Evolutionary conservation across 2,329 filamentous ascomycete genomes (phyloP).

Genomic region (Ascochyta fabae): DNA sequence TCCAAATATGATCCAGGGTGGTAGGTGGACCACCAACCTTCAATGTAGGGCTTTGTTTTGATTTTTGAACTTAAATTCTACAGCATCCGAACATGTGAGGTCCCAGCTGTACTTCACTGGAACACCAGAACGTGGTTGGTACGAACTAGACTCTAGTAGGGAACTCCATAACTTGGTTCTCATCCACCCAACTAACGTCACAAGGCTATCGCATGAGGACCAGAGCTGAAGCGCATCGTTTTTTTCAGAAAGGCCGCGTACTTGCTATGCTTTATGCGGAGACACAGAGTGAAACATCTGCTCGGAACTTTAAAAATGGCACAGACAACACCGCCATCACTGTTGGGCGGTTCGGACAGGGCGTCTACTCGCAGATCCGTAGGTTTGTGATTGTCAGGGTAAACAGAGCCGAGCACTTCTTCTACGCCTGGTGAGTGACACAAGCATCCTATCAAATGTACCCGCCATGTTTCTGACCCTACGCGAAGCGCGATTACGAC

Average conservation of each 20-base stretch:
- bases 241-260: constrained; percentile 29
- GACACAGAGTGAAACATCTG: constrained; percentile 11
- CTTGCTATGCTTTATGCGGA: constrained; percentile 34
- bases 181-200: not conserved
- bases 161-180: not conserved
- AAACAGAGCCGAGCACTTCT: constrained; percentile 17
- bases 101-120: not conserved
- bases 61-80: too few relatives aligned
- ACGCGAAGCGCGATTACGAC: constrained; percentile 46
- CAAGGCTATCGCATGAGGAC: constrained; percentile 31
- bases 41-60: too few relatives aligned
- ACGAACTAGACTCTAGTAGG: constrained; percentile 17
- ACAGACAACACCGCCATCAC: constrained; percentile 16
- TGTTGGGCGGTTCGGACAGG: constrained; percentile 19
- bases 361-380: constrained; percentile 32
- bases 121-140: constrained; percentile 14
- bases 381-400: constrained; percentile 35
- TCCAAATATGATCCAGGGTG: too few relatives aligned
- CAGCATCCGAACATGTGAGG: too few relatives aligned
- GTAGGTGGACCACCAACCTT: too few relatives aligned
- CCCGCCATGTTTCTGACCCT: too few relatives aligned
- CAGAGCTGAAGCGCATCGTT: constrained; percentile 14
- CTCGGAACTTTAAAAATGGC: too few relatives aligned
- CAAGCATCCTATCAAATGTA: constrained; percentile 15
- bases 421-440: constrained; percentile 31